Evolutionary conservation across 2,329 filamentous ascomycete genomes (phyloP), one percentile per base, ranked within the genome.

Genomic region (Helicocarpus griseus): DNA sequence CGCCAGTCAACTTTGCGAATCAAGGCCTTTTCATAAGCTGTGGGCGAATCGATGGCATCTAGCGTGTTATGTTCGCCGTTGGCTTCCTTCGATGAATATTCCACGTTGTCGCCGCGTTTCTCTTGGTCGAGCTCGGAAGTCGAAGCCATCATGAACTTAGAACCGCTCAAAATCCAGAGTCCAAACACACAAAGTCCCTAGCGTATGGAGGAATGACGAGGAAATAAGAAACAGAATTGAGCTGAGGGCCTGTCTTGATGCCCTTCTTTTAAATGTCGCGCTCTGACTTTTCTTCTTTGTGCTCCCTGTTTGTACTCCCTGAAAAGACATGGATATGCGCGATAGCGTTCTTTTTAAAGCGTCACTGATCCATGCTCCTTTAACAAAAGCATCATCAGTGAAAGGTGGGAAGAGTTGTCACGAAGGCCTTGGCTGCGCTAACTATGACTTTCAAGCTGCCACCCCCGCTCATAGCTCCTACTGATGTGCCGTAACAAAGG

Each of bases 1-100:
- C 82, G 79, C 36, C 75, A 72, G 66, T 94, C 88, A 58, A 93
- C 73, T 26, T 62, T 65, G 5, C 61, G 59, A 6, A 65, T 61
- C 39, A 73, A 60, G 46, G 66, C 64, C 52, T 63, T 67, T 57
- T 73, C 68, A n/a, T 49, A 44, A 11, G 31, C 24, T 29, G 35
- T 11, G 13, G 29, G 28, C 13, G 48, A 49, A n/a, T 38, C 49
- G 26, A 45, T 13, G 11, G 41, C 28, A 26, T 54, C 50, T 9
- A 35, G 26, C 9, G n/a, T 39, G 13, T 22, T 19, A 51, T 51
- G 28, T 29, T 54, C 52, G 33, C 39, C 28, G 14, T 39, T 21
- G 24, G 26, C 33, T 28, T 49, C 33, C 13, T 26, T 21, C 13
- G 46, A 24, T 17, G 46, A 19, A 19, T n/a, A 17, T 4, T 26